Evolutionary conservation across 768 basidiomycete genomes (phyloP), one percentile per base, ranked within the genome.

Genomic region (Mycena vulgaris): DNA sequence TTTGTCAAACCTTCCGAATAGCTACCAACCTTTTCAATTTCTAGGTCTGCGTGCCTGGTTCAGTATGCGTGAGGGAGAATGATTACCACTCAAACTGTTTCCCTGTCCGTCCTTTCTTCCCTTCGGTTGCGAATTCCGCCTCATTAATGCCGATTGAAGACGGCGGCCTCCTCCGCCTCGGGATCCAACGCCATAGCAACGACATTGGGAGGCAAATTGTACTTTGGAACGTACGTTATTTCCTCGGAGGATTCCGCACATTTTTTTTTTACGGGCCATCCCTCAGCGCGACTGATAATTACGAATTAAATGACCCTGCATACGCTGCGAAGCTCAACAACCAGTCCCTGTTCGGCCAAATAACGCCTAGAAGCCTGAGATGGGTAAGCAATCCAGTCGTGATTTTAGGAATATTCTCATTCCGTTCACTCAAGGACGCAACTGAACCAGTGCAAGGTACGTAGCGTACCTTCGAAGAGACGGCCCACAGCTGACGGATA

Each of bases 361-460:
- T 85, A 69, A 85, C 84, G 0, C 83, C 85, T 1, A 80, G 66
- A n/a, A 85, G 81, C 70, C 81, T 88, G 87, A 88, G 88, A 84
- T 89, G 87, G 87, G 87, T 86, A 69, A 30, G 78, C 67, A 39
- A 45, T 39, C 19, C 14, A 23, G 17, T 31, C 3, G 17, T n/a
- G 25, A 39, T 30, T 11, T 40, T 1, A n/a, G 30, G 13, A 53
- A 0, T 56, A n/a, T 31, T 5, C 35, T 53, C n/a, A 58, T 49
- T 53, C 23, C 10, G n/a, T 48, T 11, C 6, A 25, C 21, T 14
- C 10, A 64, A 88, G 88, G 85, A 86, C 70, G 83, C 85, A 35
- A 58, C 56, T 19, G 56, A 58, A 58, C 23, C 56, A 3, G 14
- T 30, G 2, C 56, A 30, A 58, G 56, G 56, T 42, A 27, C 23